Conservation (phyloP, 2,329 filamentous ascomycete species). For the Ophiostoma pallidulum region DNA sequence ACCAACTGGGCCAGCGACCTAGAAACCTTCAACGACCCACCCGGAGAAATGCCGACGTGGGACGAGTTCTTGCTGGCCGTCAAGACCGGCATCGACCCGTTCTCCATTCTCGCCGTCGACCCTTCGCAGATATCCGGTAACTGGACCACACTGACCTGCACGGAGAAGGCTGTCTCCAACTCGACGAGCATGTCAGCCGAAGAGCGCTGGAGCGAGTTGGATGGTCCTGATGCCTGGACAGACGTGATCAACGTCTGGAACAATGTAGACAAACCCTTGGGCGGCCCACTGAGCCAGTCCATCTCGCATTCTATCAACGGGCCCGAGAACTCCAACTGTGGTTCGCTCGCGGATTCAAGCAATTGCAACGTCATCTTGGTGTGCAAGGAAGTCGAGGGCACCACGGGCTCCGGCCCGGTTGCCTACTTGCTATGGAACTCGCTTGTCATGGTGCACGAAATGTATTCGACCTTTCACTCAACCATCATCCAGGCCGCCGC, state of each 20-base stretch:
- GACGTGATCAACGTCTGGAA: conserved; percentile 20
- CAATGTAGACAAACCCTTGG: conserved; percentile 8
- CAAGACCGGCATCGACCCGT: conserved; percentile 15
- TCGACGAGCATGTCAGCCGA: conserved; percentile 2
- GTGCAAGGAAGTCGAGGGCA: neutral
- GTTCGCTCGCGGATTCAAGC: neutral
- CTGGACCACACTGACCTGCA: conserved; percentile 21
- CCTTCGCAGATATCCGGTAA: conserved; percentile 11
- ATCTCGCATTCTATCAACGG: conserved; percentile 9
- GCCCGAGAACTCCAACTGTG: neutral
- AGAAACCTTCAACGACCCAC: conserved; percentile 7
- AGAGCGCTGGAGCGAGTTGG: conserved; percentile 21
- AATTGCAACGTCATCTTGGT: conserved; percentile 9
- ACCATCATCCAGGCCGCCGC: conserved; percentile 11
- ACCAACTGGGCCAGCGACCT: conserved; percentile 22
- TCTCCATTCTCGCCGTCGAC: conserved; percentile 6
- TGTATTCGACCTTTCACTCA: conserved; percentile 14
- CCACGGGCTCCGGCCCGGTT: conserved; percentile 13
- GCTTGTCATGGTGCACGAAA: conserved; percentile 12
- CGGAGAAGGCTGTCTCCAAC: conserved; percentile 5
- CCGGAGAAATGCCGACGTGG: conserved; percentile 10
- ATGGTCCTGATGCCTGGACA: conserved; percentile 20
- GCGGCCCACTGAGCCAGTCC: conserved; percentile 14
- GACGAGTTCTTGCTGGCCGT: neutral
- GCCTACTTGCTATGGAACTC: conserved; percentile 18